These are phyloP conservation scores for Syzygium syzygioides DNA, from an alignment of 441 rosid genomes.

Conservation along the genomic window DNA sequence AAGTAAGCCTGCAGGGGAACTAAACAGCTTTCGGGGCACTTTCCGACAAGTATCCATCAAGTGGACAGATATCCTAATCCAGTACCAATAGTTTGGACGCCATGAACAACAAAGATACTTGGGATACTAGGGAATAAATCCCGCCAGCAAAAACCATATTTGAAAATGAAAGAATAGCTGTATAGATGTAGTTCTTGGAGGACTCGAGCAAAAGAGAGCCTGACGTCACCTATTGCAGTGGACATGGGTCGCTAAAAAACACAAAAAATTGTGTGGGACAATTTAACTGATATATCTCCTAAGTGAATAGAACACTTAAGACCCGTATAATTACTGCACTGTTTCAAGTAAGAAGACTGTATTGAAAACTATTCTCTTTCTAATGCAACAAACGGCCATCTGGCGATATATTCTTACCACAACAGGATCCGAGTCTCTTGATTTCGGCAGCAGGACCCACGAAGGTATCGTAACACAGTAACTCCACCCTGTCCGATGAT, in stretches of 20 bases:
- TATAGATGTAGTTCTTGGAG: background rate
- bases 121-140: background rate
- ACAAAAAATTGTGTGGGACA: background rate
- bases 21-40: background rate
- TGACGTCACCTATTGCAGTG: background rate
- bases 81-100: background rate
- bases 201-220: background rate
- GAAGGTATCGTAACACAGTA: conserved; percentile 88
- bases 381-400: background rate
- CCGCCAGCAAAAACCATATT: background rate
- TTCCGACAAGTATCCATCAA: background rate
- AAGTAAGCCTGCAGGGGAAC: background rate
- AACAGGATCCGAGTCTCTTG: conserved; percentile 91
- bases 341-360: background rate
- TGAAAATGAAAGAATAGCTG: background rate
- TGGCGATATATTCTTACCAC: conserved; percentile 56
- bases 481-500: conserved; percentile 91
- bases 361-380: background rate
- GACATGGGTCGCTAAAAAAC: background rate
- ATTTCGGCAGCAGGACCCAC: conserved; percentile 85
- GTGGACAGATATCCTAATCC: background rate
- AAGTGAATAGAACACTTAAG: background rate
- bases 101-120: background rate
- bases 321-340: background rate
- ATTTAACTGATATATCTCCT: background rate